phyloP scores from a whole-genome alignment of 1,284 basidiomycete species.

The Ceratobasidium sp. region DNA sequence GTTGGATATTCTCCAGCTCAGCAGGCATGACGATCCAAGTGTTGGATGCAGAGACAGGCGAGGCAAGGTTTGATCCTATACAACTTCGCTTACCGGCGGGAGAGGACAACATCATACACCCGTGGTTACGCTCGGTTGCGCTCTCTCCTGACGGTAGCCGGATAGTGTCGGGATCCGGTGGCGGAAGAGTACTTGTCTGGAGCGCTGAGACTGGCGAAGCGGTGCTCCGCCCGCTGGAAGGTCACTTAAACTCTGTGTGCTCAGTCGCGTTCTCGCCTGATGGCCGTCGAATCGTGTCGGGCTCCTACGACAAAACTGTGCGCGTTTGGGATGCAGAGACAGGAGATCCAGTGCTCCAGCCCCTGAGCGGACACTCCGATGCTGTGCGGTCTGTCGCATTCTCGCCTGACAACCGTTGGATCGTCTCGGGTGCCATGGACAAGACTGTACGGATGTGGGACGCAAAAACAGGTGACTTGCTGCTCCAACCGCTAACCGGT shows the following conservation, averaged over 20 bases:
- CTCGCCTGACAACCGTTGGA: constrained; percentile 11
- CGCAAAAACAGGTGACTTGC: neutral
- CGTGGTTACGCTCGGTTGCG: neutral
- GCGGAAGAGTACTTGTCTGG: constrained; percentile 35
- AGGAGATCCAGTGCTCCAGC: neutral
- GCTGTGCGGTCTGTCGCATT: constrained; percentile 13
- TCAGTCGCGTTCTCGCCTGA: constrained; percentile 39
- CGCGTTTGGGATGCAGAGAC: constrained; percentile 37
- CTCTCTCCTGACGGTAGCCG: constrained; percentile 26
- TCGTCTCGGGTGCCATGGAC: constrained; percentile 19
- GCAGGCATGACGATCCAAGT: neutral
- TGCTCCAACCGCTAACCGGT: neutral
- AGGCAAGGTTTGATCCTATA: neutral
- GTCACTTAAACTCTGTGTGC: constrained; percentile 25
- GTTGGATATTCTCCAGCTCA: constrained; percentile 1
- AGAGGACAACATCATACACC: too few species aligned
- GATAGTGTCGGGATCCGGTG: constrained; percentile 20
- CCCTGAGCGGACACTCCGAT: too few species aligned
- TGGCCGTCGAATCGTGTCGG: constrained; percentile 27
- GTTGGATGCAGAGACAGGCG: constrained; percentile 36
- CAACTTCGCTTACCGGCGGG: too few species aligned
- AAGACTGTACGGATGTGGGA: constrained; percentile 19
- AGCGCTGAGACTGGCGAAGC: constrained; percentile 20
- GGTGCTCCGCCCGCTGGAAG: constrained; percentile 3
- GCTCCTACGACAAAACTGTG: constrained; percentile 20